Evolutionary conservation across 352 stramenopile genomes (phyloP).

Genomic region (Aphanomyces astaci): DNA sequence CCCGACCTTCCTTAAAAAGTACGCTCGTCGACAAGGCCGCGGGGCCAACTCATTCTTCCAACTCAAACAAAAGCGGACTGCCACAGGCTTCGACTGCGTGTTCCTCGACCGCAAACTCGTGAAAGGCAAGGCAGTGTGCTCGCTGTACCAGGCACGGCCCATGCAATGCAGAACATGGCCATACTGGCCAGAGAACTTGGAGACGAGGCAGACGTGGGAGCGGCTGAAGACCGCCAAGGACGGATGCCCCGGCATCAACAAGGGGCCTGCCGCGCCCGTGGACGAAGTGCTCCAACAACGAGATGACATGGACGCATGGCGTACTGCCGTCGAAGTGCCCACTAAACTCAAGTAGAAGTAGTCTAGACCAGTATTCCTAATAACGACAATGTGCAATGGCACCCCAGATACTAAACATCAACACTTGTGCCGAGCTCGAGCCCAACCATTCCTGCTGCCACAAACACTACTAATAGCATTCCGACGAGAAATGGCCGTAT

Average conservation of each 20-base stretch:
- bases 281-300: not conserved
- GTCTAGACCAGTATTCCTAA: too few species aligned
- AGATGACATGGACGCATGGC: not conserved
- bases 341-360: slow-evolving; percentile 1
- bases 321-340: not conserved
- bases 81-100: slow-evolving; percentile 18
- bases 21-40: slow-evolving; percentile 8
- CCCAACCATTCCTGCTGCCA: too few species aligned
- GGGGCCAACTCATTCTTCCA: slow-evolving; percentile 7
- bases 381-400: too few species aligned
- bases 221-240: not conserved
- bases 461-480: too few species aligned
- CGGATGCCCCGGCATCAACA: slow-evolving; percentile 8
- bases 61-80: slow-evolving; percentile 9
- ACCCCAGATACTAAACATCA: too few species aligned
- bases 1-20: slow-evolving; percentile 11
- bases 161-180: slow-evolving; percentile 18
- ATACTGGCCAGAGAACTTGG: slow-evolving; percentile 17
- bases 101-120: slow-evolving; percentile 19
- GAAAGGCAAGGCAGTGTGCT: slow-evolving; percentile 9
- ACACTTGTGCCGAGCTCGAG: too few species aligned
- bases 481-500: too few species aligned
- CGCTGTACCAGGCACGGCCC: slow-evolving; percentile 9
- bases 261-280: not conserved
- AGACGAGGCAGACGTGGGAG: slow-evolving; percentile 3